Percentiles rank a stretch among this genome's conserved stretches.
phyloP scores from a whole-genome alignment of 345 rosid genomes.

The Linum tenue region DNA sequence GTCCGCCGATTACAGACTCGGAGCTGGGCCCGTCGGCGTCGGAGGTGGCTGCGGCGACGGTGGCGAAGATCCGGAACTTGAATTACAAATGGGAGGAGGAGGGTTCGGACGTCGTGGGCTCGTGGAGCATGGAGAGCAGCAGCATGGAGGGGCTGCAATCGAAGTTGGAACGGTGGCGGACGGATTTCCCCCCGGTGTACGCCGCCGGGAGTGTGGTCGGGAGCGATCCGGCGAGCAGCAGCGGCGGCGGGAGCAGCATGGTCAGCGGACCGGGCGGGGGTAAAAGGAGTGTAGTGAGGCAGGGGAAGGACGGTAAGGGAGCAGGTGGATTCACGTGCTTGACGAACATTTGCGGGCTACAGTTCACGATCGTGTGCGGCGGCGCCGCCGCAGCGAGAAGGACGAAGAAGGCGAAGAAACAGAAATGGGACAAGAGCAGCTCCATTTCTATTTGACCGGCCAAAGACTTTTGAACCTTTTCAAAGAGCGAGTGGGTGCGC shows the following conservation, averaged over 20 bases:
- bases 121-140: conserved; percentile 48
- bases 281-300: no score
- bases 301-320: no score
- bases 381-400: no score
- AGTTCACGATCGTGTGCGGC: no score
- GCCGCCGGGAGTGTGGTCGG: conserved; percentile 29
- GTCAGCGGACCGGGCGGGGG: conserved; percentile 1
- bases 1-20: conserved; percentile 40
- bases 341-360: no score
- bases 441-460: no score
- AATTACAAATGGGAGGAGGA: conserved; percentile 8
- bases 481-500: no score
- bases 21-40: conserved; percentile 87
- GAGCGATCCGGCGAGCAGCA: conserved; percentile 19
- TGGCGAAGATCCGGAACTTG: conserved; percentile 25
- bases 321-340: no score
- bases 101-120: conserved; percentile 35
- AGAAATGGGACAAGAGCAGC: no score
- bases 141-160: conserved; percentile 69
- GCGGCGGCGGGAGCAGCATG: conserved; percentile 2
- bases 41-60: conserved; percentile 61
- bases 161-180: conserved; percentile 72
- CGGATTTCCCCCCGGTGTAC: conserved; percentile 64
- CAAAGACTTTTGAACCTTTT: no score
- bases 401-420: no score